Evolutionary conservation across 1,139 yeast genomes (phyloP), one percentile per base, ranked within the genome.

Genomic region (Kodamaea suecica): DNA sequence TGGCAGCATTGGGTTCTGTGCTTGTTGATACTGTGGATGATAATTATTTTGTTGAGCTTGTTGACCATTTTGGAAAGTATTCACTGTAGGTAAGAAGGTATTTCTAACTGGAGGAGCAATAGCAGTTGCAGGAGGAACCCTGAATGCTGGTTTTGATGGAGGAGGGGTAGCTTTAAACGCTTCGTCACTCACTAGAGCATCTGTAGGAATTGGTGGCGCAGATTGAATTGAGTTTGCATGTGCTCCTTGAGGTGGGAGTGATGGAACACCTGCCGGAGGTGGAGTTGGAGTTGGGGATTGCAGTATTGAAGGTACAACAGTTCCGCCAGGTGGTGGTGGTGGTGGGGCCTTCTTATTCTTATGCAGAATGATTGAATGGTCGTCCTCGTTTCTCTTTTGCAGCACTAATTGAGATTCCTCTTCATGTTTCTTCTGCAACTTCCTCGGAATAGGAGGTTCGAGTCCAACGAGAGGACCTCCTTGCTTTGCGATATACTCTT

Each of bases 381-480:
- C n/a, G n/a, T n/a, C n/a, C 13, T 33, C 14, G 17, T 47, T 21
- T 10, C 38, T 21, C 27, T 48, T 30, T 2, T 46, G 21, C 5
- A 49, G 40, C 15, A 41, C 12, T 23, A 31, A 32, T 11, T n/a
- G 21, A 19, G 33, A 42, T n/a, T 14, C 17, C 17, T 12, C 26
- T 10, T 10, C 13, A 12, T 12, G 5, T 23, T 23, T 23, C 47
- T 44, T 50, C 39, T 70, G 72, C 41, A 66, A 73, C 47, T 73
- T 73, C 40, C 92, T 65, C 2, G 95, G 95, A 37, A 85, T 67
- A 13, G 95, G 95, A 2, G 95, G 95, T 51, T 85, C 95, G 29
- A 84, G 59, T 0, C 95, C 95, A 23, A 84, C 94, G 48, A 85
- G 64, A 2, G 92, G 92, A 1, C 95, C 94, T 17, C 95, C 95